Percentiles rank a stretch among this genome's conserved stretches.
Conservation (phyloP, 495 filamentous ascomycete genomes). For the Baudoinia panamericana region DNA sequence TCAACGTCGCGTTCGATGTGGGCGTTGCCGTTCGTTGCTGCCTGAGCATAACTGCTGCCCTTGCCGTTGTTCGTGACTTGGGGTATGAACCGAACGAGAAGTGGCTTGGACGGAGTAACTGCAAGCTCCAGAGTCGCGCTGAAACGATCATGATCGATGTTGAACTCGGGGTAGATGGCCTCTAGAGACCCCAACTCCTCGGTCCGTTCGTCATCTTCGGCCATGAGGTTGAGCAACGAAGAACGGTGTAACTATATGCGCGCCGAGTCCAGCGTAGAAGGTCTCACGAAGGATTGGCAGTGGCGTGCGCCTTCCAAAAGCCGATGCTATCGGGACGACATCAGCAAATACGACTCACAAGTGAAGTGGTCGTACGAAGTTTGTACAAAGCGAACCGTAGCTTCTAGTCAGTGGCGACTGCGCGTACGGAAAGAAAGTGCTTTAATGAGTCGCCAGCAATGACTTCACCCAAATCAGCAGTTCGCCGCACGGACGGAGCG, state of each 20-base stretch:
- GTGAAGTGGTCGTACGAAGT: no score
- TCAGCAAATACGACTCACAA: no score
- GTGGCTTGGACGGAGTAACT: constrained; percentile 53
- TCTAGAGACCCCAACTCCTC: constrained; percentile 70
- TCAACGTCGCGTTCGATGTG: constrained; percentile 15
- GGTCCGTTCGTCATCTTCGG: constrained; percentile 47
- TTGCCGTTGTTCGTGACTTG: constrained; percentile 27
- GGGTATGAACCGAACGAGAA: constrained; percentile 56
- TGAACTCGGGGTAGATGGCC: constrained; percentile 82
- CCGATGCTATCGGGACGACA: constrained; percentile 8
- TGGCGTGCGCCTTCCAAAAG: constrained; percentile 5
- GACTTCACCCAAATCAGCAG: no score
- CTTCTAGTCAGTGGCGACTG: neutral
- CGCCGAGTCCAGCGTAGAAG: no score
- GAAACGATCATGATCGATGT: constrained; percentile 46
- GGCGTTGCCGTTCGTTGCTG: constrained; percentile 8
- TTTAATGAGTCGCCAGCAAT: no score
- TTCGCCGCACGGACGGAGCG: no score
- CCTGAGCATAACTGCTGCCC: constrained; percentile 19
- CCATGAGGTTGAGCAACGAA: neutral
- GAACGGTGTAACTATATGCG: no score
- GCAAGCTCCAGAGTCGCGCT: constrained; percentile 57
- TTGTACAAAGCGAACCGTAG: no score
- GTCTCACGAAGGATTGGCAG: neutral
- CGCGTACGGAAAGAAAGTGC: no score